phyloP scores from a whole-genome alignment of 768 basidiomycete species.

The Kwoniella newhampshirensis region DNA sequence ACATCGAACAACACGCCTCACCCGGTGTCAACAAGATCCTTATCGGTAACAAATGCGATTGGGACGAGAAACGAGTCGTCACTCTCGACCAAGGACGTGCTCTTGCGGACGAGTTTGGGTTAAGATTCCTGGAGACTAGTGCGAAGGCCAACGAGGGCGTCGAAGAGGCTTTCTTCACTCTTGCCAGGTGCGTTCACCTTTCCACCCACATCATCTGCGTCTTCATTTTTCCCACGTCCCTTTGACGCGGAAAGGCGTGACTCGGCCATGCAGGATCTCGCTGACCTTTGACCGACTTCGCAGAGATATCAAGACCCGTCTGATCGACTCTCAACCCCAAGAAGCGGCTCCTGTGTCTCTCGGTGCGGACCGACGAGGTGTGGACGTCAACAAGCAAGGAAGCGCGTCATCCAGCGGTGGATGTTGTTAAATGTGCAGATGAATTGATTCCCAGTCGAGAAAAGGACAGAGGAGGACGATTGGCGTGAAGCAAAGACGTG shows the following conservation, averaged over 20 bases:
- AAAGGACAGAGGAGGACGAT: background rate
- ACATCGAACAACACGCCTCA: constrained; percentile 98
- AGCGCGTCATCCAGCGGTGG: constrained; percentile 24
- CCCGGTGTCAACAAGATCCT: constrained; percentile 99
- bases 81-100: constrained; percentile 88
- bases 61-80: constrained; percentile 92
- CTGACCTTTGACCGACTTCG: background rate
- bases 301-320: constrained; percentile 91
- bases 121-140: constrained; percentile 95
- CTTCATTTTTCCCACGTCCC: too few species aligned
- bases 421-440: constrained; percentile 23
- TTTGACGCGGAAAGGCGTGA: too few species aligned
- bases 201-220: background rate
- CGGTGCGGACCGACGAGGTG: constrained; percentile 41
- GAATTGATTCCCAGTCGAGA: background rate
- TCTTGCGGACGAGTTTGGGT: constrained; percentile 88
- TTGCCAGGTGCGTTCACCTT: constrained; percentile 74
- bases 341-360: constrained; percentile 34
- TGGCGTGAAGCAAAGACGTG: too few species aligned
- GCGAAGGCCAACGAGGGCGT: constrained; percentile 97
- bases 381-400: constrained; percentile 41
- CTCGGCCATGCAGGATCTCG: too few species aligned
- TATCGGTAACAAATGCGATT: constrained; percentile 98
- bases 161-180: constrained; percentile 96
- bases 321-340: constrained; percentile 74